Percentiles rank a stretch among this genome's conserved stretches.
Evolutionary conservation across 805 yeast species (phyloP).

Genomic region (Myxozyma geophila): DNA sequence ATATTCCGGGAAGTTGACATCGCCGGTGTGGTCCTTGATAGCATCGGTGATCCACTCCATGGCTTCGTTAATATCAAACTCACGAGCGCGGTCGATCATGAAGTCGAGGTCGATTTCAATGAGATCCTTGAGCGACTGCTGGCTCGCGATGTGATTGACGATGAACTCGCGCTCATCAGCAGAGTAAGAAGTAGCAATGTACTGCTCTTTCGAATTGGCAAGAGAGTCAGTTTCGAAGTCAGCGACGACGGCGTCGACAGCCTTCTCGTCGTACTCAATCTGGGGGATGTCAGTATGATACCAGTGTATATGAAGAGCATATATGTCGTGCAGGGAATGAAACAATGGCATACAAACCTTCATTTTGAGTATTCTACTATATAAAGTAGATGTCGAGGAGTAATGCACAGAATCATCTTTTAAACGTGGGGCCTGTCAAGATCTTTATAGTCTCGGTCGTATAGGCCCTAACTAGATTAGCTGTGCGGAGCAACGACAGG

Average conservation of each 20-base stretch:
- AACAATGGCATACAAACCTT: not conserved
- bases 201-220: constrained; percentile 14
- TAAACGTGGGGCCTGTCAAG: not conserved
- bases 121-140: constrained; percentile 5
- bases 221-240: constrained; percentile 9
- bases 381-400: not conserved
- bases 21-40: constrained; percentile 46
- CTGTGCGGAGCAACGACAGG: not conserved
- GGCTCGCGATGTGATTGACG: constrained; percentile 9
- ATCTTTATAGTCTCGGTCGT: not conserved
- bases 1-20: constrained; percentile 51
- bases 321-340: too few species aligned
- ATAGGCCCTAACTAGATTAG: too few species aligned
- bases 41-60: constrained; percentile 15
- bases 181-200: constrained; percentile 5
- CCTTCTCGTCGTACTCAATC: constrained; percentile 16
- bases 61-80: constrained; percentile 8
- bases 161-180: constrained; percentile 17
- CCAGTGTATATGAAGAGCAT: too few species aligned
- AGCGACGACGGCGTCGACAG: constrained; percentile 3
- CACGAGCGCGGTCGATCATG: constrained; percentile 5
- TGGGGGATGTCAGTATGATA: not conserved
- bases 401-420: not conserved
- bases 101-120: constrained; percentile 14
- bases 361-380: not conserved